Evolutionary conservation across 306 rosid species (phyloP).

Genomic region (apple (Malus domestica)): ASM211411v1 NC_041791.1:15451001-15451500

Average conservation of each 20-base stretch:
- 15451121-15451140: neutral
- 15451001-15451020: too few relatives aligned
- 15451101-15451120: neutral
- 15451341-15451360: neutral
- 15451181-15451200: constrained; percentile 27
- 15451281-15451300: constrained; percentile 1
- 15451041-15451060: too few relatives aligned
- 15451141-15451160: constrained; percentile 13
- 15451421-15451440: constrained; percentile 79
- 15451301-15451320: constrained; percentile 2
- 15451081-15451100: neutral
- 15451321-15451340: neutral
- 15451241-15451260: neutral
- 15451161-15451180: constrained; percentile 23
- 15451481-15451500: neutral
- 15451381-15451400: constrained; percentile 51
- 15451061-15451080: too few relatives aligned
- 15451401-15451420: constrained; percentile 70
- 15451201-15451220: constrained; percentile 26
- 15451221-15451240: neutral
- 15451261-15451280: constrained; percentile 30
- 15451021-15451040: too few relatives aligned
- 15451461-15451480: constrained; percentile 27
- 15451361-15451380: constrained; percentile 35
- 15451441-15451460: constrained; percentile 54